phyloP scores from a whole-genome alignment of 2,329 filamentous ascomycete genomes.

The Mycogone perniciosa region DNA sequence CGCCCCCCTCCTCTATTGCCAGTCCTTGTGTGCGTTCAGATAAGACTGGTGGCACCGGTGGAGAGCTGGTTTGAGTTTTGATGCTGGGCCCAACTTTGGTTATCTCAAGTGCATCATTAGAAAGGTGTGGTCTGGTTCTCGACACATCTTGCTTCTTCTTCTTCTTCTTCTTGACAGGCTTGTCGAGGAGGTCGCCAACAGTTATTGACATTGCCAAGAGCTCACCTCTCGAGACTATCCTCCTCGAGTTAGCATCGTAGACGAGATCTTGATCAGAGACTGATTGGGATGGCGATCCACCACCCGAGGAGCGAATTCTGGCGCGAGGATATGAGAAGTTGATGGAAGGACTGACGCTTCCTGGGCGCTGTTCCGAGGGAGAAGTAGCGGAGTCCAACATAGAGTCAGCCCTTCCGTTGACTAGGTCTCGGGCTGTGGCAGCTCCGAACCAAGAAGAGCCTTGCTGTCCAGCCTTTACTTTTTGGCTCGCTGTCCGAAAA shows the following conservation, averaged over 20 bases:
- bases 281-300: slow-evolving; percentile 8
- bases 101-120: slow-evolving; percentile 3
- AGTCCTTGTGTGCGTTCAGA: slow-evolving; percentile 1
- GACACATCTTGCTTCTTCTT: slow-evolving; percentile 34
- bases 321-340: slow-evolving; percentile 55
- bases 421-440: slow-evolving; percentile 36
- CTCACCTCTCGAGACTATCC: slow-evolving; percentile 48
- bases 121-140: slow-evolving; percentile 39
- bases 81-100: slow-evolving; percentile 1
- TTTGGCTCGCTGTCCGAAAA: slow-evolving; percentile 50
- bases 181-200: slow-evolving; percentile 34
- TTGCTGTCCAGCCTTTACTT: slow-evolving; percentile 33
- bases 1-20: too few species aligned
- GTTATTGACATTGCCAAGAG: slow-evolving; percentile 38
- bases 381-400: slow-evolving; percentile 26
- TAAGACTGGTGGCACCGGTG: slow-evolving; percentile 4
- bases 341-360: slow-evolving; percentile 46
- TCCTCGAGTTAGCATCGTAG: slow-evolving; percentile 59
- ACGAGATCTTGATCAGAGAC: slow-evolving; percentile 43
- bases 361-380: slow-evolving; percentile 30
- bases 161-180: slow-evolving; percentile 26
- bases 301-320: slow-evolving; percentile 34
- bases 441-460: slow-evolving; percentile 46
- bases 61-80: too few species aligned
- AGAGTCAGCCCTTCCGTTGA: slow-evolving; percentile 40